phyloP scores from a whole-genome alignment of 2,329 filamentous ascomycete species.

The Colletotrichum magnum region DNA sequence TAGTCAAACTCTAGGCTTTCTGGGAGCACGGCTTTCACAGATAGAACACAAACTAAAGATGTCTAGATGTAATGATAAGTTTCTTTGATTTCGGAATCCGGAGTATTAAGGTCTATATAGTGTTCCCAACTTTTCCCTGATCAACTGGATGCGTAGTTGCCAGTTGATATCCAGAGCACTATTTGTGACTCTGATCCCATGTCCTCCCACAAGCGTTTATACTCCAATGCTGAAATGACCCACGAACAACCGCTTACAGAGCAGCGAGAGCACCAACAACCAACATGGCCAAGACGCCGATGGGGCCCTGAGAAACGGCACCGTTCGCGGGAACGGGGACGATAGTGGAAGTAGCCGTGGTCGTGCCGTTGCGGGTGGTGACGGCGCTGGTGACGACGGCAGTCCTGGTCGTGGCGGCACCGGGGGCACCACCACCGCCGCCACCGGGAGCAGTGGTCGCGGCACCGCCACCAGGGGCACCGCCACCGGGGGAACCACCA shows the following conservation, averaged over 20 bases:
- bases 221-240: not conserved
- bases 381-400: slow-evolving; percentile 21
- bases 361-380: slow-evolving; percentile 19
- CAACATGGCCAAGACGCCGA: slow-evolving; percentile 22
- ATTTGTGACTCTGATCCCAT: not conserved
- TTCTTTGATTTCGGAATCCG: not conserved
- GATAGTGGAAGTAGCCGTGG: slow-evolving; percentile 11
- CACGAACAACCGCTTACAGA: not conserved
- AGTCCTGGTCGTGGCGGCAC: slow-evolving; percentile 17
- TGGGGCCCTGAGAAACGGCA: slow-evolving; percentile 16
- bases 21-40: not conserved
- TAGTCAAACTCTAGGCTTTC: no score
- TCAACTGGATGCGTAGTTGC: no score
- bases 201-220: not conserved
- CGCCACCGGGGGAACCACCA: no score
- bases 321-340: slow-evolving; percentile 30
- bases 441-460: not conserved
- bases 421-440: not conserved
- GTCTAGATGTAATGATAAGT: not conserved
- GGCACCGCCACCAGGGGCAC: no score
- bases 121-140: no score
- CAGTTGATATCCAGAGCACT: no score
- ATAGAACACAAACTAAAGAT: not conserved
- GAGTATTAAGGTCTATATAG: not conserved
- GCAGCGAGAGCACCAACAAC: slow-evolving; percentile 33